Conservation (phyloP, 192 early-diverging fungal genomes). For the Entomortierella chlamydospora region DNA sequence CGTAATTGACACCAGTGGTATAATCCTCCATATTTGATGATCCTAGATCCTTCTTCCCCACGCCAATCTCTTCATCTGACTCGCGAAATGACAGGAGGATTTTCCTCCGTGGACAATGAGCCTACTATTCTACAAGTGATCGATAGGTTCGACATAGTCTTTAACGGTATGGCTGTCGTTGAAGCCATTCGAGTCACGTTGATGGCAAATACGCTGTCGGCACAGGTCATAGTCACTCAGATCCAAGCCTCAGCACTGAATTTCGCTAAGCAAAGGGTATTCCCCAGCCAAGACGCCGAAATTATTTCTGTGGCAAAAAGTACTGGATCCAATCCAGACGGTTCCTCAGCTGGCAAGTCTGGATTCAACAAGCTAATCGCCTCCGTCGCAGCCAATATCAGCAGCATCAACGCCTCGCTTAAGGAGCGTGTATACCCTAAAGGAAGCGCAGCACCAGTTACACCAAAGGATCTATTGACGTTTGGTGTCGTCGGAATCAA, state of each 20-base stretch:
- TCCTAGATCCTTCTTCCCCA: constrained; percentile 43
- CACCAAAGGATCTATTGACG: constrained; percentile 50
- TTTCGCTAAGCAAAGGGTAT: constrained; percentile 51
- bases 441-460: constrained; percentile 24
- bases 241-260: constrained; percentile 59
- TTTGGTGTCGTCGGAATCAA: constrained; percentile 59
- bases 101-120: constrained; percentile 10
- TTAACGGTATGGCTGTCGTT: constrained; percentile 57
- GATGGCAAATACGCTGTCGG: constrained; percentile 58
- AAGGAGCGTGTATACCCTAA: constrained; percentile 48
- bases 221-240: constrained; percentile 53
- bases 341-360: constrained; percentile 22
- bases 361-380: constrained; percentile 52
- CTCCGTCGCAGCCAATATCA: constrained; percentile 53
- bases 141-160: constrained; percentile 58
- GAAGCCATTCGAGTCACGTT: constrained; percentile 58
- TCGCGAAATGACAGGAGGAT: constrained; percentile 33
- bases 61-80: constrained; percentile 36
- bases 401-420: constrained; percentile 50
- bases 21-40: background rate
- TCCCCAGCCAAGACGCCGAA: constrained; percentile 47
- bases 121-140: constrained; percentile 27
- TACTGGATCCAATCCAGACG: constrained; percentile 47
- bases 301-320: constrained; percentile 47
- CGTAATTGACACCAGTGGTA: no score